Conservation (phyloP, 345 rosid species). For the Pelargonium nanum region DNA sequence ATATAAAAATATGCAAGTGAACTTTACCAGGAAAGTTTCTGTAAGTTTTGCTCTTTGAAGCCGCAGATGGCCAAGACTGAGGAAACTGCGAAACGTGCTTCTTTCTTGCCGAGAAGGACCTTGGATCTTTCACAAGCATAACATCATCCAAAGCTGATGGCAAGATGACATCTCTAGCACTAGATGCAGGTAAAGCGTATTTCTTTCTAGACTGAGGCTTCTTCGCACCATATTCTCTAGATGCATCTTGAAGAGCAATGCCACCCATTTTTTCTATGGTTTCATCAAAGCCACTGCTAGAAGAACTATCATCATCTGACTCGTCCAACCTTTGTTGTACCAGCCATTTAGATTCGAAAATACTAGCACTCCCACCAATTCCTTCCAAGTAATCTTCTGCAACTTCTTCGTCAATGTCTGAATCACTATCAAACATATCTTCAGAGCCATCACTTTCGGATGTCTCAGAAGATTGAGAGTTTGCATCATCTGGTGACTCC, state of each 20-base stretch:
- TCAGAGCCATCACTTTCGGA: conserved; percentile 42
- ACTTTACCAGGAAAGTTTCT: conserved; percentile 58
- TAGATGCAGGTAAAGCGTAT: not conserved
- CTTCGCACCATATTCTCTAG: not conserved
- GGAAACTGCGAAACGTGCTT: conserved; percentile 40
- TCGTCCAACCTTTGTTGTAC: not conserved
- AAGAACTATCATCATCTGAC: not conserved
- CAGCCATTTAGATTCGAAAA: not conserved
- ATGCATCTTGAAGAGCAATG: not conserved
- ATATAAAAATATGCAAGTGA: not conserved
- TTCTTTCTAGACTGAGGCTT: not conserved
- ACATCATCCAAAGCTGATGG: conserved; percentile 47
- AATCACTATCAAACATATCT: conserved; percentile 33
- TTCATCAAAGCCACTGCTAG: not conserved
- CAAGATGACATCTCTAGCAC: not conserved
- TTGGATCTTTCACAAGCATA: conserved; percentile 60
- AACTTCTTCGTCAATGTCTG: conserved; percentile 67
- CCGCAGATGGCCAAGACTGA: conserved; percentile 55
- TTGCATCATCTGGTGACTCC: conserved; percentile 25
- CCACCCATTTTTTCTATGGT: not conserved
- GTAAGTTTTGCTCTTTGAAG: conserved; percentile 49
- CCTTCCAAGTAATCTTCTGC: conserved; percentile 85
- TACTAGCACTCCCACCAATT: conserved; percentile 12
- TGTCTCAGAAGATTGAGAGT: conserved; percentile 30
- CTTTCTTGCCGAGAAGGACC: conserved; percentile 55